Conservation (phyloP, 176 grass and related monocot species). For the Raddia distichophylla region DNA sequence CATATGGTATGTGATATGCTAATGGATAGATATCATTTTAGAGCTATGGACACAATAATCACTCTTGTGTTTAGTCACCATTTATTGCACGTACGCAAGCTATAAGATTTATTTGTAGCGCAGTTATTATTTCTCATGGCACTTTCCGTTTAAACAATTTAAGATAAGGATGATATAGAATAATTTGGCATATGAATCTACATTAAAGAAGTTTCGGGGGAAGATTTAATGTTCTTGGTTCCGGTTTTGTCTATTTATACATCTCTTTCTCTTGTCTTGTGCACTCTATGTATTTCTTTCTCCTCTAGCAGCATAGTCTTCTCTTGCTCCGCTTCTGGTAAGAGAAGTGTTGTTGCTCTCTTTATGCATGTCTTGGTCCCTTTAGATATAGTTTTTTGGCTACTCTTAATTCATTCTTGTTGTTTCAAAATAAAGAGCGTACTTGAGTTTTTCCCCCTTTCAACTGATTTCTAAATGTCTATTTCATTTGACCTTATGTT, state of each 20-base stretch:
- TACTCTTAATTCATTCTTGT: neutral
- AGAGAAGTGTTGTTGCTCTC: neutral
- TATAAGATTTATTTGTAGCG: neutral
- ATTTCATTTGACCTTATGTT: neutral
- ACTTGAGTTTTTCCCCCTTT: neutral
- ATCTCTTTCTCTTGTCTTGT: neutral
- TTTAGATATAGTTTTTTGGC: neutral
- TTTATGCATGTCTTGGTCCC: neutral
- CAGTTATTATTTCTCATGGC: neutral
- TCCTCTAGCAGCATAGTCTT: neutral
- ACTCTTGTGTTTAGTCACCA: neutral
- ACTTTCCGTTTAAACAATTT: neutral
- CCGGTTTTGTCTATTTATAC: constrained; percentile 29
- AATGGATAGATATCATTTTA: constrained; percentile 7
- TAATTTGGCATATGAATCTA: neutral
- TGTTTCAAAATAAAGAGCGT: neutral
- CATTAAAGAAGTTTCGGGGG: neutral
- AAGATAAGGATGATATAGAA: neutral
- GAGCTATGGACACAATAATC: neutral
- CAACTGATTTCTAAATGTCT: neutral
- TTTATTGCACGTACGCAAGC: neutral
- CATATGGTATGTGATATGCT: neutral
- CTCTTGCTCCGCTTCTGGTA: neutral
- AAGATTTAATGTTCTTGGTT: constrained; percentile 25
- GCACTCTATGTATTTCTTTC: neutral